phyloP scores from a whole-genome alignment of 345 rosid genomes.

The Rhodomyrtus tomentosa region DNA sequence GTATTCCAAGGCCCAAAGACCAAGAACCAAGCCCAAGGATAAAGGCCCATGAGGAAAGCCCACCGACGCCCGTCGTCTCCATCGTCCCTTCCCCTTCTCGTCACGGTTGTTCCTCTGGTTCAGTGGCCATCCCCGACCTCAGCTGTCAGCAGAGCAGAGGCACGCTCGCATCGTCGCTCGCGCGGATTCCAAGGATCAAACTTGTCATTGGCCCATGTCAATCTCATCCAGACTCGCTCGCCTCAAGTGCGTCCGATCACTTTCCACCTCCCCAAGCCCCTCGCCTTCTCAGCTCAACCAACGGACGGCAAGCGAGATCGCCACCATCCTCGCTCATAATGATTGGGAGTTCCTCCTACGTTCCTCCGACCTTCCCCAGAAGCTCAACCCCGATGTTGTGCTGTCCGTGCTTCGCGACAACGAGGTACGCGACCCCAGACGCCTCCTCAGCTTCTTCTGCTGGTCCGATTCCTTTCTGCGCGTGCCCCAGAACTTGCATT shows the following conservation, averaged over 20 bases:
- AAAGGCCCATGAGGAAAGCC: background rate
- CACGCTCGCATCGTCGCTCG: background rate
- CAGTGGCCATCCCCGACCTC: background rate
- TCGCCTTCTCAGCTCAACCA: background rate
- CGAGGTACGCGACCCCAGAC: slow-evolving; percentile 35
- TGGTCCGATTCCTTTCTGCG: slow-evolving; percentile 35
- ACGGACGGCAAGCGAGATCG: slow-evolving; percentile 26
- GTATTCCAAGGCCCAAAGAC: background rate
- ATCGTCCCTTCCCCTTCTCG: too few species aligned
- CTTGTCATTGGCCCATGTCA: background rate
- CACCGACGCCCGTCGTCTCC: background rate
- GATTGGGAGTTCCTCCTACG: slow-evolving; percentile 40
- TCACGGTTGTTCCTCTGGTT: background rate
- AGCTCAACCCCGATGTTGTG: slow-evolving; percentile 50
- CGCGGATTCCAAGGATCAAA: background rate
- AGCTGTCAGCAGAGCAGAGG: too few species aligned
- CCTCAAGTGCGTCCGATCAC: background rate
- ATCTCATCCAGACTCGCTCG: background rate
- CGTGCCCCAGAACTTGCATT: slow-evolving; percentile 26
- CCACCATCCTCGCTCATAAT: slow-evolving; percentile 22
- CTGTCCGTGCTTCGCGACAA: slow-evolving; percentile 38
- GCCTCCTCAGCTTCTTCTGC: slow-evolving; percentile 49
- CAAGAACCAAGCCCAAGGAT: background rate
- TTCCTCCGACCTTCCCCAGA: slow-evolving; percentile 20
- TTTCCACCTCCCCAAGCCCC: background rate